A percentile compares a stretch with the other conserved stretches of the same genome.
Evolutionary conservation across 2,329 filamentous ascomycete genomes (phyloP).

Genomic region (Diaporthe nobilis): DNA sequence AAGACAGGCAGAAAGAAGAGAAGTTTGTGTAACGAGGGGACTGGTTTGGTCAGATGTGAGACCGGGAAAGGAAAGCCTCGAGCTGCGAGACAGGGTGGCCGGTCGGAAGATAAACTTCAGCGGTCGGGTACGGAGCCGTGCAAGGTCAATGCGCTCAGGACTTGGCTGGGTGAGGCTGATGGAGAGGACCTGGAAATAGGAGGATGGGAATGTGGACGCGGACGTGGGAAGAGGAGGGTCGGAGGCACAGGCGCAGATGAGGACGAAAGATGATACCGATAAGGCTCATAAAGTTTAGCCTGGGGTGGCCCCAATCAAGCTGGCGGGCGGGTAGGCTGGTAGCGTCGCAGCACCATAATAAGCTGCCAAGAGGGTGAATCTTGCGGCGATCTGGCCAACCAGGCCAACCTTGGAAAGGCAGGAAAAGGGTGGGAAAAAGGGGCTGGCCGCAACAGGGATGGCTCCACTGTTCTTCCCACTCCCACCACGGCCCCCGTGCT

Average conservation of each 20-base stretch:
- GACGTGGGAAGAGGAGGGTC: constrained; percentile 5
- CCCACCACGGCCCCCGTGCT: constrained; percentile 11
- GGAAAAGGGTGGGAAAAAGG: constrained; percentile 19
- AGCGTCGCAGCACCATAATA: constrained; percentile 27
- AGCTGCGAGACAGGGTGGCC: constrained; percentile 20
- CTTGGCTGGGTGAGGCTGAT: constrained; percentile 2
- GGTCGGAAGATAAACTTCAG: constrained; percentile 30
- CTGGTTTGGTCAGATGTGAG: constrained; percentile 31
- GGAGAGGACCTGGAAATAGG: constrained; percentile 13
- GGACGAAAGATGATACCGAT: constrained; percentile 23
- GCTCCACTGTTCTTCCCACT: constrained; percentile 10
- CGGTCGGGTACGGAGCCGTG: constrained; percentile 19
- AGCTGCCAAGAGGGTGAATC: constrained; percentile 30
- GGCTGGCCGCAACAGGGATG: constrained; percentile 28
- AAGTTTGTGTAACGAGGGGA: constrained; percentile 40
- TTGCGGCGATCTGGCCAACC: constrained; percentile 35
- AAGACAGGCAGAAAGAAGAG: constrained; percentile 15
- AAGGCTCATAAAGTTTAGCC: constrained; percentile 34
- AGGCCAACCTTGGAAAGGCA: background rate
- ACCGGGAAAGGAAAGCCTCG: constrained; percentile 7
- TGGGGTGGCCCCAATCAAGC: constrained; percentile 12
- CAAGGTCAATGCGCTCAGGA: constrained; percentile 29
- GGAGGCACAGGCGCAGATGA: background rate
- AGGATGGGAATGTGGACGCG: constrained; percentile 24
- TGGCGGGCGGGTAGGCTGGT: constrained; percentile 1